Evolutionary conservation across 768 basidiomycete species (phyloP).

Genomic region (Lyophyllum atratum): DNA sequence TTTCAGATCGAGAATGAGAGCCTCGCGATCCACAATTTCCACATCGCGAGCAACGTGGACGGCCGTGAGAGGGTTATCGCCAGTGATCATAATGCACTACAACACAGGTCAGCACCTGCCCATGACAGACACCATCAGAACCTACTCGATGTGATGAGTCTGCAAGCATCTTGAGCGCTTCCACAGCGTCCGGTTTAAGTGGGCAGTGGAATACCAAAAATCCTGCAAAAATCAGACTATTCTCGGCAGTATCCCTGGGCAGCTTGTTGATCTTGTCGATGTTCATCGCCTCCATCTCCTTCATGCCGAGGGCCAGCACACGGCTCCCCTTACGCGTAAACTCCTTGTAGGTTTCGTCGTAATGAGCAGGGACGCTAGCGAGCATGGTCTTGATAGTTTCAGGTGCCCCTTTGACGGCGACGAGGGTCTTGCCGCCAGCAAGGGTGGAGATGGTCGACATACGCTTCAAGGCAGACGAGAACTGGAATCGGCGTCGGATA

Average conservation of each 20-base stretch:
- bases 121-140: constrained; percentile 12
- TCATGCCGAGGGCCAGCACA: constrained; percentile 89
- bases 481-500: constrained; percentile 94
- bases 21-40: constrained; percentile 95
- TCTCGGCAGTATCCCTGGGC: constrained; percentile 81
- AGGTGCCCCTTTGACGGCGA: constrained; percentile 93
- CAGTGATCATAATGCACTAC: constrained; percentile 99
- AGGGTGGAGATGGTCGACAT: constrained; percentile 89
- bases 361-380: constrained; percentile 65
- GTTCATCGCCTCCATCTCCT: constrained; percentile 73
- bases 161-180: constrained; percentile 88
- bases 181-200: constrained; percentile 90
- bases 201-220: constrained; percentile 99
- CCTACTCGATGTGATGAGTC: constrained; percentile 95
- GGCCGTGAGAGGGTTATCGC: constrained; percentile 97
- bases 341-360: constrained; percentile 95
- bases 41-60: constrained; percentile 95
- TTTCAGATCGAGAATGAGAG: constrained; percentile 86
- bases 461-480: constrained; percentile 95
- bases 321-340: constrained; percentile 92
- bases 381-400: constrained; percentile 96
- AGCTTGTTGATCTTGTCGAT: constrained; percentile 89
- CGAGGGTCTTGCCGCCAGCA: constrained; percentile 58
- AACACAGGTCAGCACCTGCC: constrained; percentile 6
- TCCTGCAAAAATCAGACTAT: constrained; percentile 80